Evolutionary conservation across 225 moss, liverwort and hornwort genomes (phyloP).

Genomic region (Sphagnum contortum): DNA sequence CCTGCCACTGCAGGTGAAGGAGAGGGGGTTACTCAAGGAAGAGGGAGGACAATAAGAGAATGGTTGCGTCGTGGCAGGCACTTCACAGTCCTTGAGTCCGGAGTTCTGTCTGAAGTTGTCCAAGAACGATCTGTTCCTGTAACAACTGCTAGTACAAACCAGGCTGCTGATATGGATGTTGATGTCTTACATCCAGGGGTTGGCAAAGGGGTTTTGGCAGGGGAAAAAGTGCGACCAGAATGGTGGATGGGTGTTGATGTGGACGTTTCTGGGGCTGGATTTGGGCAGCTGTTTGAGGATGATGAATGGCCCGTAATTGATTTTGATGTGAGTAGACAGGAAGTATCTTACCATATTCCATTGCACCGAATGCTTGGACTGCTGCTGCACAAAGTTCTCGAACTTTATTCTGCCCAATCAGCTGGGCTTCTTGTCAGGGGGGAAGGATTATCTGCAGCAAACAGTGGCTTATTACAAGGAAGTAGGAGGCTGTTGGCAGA

Average conservation of each 20-base stretch:
- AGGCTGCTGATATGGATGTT: constrained; percentile 61
- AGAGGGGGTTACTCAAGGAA: constrained; percentile 40
- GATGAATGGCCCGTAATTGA: constrained; percentile 65
- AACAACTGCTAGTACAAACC: constrained; percentile 29
- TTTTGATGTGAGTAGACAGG: constrained; percentile 87
- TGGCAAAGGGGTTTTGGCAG: constrained; percentile 34
- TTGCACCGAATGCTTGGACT: constrained; percentile 82
- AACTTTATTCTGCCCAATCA: constrained; percentile 30
- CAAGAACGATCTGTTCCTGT: constrained; percentile 22
- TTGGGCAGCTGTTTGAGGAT: constrained; percentile 35
- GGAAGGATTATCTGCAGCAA: constrained; percentile 5
- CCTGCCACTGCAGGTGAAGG: constrained; percentile 15
- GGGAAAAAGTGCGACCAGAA: constrained; percentile 42
- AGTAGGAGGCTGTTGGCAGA: constrained; percentile 29
- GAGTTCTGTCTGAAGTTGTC: constrained; percentile 36
- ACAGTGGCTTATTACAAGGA: constrained; percentile 10
- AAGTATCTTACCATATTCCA: constrained; percentile 84
- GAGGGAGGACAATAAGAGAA: constrained; percentile 59
- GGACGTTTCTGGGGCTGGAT: constrained; percentile 23
- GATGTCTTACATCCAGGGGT: constrained; percentile 41
- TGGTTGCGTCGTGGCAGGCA: constrained; percentile 73
- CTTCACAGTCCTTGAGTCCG: constrained; percentile 34
- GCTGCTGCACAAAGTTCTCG: constrained; percentile 59
- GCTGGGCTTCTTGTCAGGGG: constrained; percentile 20
- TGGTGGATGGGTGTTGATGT: constrained; percentile 92